Percentiles rank a stretch among this genome's conserved stretches.
These are phyloP conservation scores for Suillus occidentalis DNA, from an alignment of 768 basidiomycete species.

Conservation along the genomic window DNA sequence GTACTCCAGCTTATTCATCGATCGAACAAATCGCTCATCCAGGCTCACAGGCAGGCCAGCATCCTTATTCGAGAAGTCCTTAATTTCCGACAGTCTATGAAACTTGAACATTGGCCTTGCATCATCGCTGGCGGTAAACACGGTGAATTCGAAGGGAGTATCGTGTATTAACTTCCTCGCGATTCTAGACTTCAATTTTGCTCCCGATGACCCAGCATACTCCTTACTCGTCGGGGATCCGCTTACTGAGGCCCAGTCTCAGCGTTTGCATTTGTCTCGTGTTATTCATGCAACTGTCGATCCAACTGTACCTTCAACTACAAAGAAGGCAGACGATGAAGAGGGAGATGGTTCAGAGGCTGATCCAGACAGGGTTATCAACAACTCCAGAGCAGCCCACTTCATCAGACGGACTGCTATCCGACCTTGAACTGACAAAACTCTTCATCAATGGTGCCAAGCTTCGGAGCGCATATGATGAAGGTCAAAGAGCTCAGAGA, in stretches of 20 bases:
- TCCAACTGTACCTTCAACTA: slow-evolving; percentile 43
- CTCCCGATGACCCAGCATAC: slow-evolving; percentile 81
- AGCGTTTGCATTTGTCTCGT: slow-evolving; percentile 56
- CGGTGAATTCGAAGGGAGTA: background rate
- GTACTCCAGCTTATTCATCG: slow-evolving; percentile 30
- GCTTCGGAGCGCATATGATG: slow-evolving; percentile 71
- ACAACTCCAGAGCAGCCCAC: slow-evolving; percentile 66
- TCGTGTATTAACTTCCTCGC: slow-evolving; percentile 6
- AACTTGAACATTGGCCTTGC: slow-evolving; percentile 65
- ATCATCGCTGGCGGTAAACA: slow-evolving; percentile 77
- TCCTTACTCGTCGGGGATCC: slow-evolving; percentile 66
- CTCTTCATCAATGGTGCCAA: slow-evolving; percentile 35
- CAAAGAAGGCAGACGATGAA: slow-evolving; percentile 26
- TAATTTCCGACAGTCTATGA: slow-evolving; percentile 50
- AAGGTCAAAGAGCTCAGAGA: slow-evolving; percentile 37
- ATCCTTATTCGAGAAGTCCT: slow-evolving; percentile 68
- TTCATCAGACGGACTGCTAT: slow-evolving; percentile 68
- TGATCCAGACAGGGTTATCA: slow-evolving; percentile 73
- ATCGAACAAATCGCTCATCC: background rate
- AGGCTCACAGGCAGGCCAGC: slow-evolving; percentile 63
- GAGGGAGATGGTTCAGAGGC: slow-evolving; percentile 40
- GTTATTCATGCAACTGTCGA: slow-evolving; percentile 75
- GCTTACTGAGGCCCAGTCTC: slow-evolving; percentile 54
- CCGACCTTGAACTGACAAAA: slow-evolving; percentile 50
- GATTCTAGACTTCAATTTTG: slow-evolving; percentile 82